Conservation (phyloP, 1,284 basidiomycete species). For the Cutaneotrichosporon curvatum region DNA sequence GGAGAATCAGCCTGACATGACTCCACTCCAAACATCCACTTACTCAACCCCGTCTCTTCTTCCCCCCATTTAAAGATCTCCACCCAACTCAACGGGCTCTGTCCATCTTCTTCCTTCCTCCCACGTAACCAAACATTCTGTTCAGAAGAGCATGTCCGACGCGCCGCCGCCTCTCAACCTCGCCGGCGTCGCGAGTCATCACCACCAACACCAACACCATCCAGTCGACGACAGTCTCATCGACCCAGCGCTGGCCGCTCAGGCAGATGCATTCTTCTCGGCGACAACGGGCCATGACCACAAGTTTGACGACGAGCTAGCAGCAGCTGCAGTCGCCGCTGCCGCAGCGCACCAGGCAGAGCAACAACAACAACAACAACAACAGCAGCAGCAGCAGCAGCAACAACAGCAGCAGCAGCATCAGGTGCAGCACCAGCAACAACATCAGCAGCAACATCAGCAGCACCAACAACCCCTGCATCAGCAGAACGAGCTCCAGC, state of each 20-base stretch:
- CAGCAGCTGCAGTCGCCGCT: constrained; percentile 15
- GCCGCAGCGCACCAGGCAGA: constrained; percentile 5
- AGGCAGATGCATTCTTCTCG: constrained; percentile 13
- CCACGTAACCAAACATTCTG: not conserved
- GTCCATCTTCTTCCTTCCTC: constrained; percentile 1
- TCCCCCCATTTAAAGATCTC: not conserved
- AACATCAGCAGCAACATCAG: not conserved
- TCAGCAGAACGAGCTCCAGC: not conserved
- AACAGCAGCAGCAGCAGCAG: constrained; percentile 15
- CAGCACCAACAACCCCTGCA: not conserved
- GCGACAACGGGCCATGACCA: constrained; percentile 4
- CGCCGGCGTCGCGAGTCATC: constrained; percentile 9
- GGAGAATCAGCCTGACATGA: not conserved
- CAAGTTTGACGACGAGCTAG: constrained; percentile 19
- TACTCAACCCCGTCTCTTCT: not conserved
- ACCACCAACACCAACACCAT: too few species aligned
- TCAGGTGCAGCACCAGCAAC: not conserved
- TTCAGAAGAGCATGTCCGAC: constrained; percentile 3
- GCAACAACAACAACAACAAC: constrained; percentile 4
- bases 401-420: not conserved
- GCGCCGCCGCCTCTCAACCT: constrained; percentile 20
- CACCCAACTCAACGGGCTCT: too few species aligned
- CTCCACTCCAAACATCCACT: too few species aligned
- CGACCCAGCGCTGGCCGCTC: constrained; percentile 10
- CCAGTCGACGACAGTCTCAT: constrained; percentile 18